Evolutionary conservation across 345 rosid genomes (phyloP), one percentile per base, ranked within the genome.

Genomic region (Reutealis trisperma): DNA sequence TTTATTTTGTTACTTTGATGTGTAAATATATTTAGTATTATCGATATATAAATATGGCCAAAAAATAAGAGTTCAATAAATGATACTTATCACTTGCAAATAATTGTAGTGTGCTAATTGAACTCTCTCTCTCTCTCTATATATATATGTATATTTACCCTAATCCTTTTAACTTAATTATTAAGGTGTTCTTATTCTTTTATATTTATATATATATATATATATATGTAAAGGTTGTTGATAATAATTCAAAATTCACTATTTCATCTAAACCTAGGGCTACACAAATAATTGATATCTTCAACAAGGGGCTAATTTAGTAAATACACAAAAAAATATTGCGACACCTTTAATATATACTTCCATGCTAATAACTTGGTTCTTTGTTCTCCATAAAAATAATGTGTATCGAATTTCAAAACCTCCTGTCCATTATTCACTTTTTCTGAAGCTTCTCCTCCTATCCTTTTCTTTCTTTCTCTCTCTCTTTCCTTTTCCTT

Each of bases 321-420:
- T 86, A 55, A 88, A 77, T 79, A 73, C 67, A 69, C 42, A 19
- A 73, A 60, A 2, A 63, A 2, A 37, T 25, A 71, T 19, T 70
- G 73, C 79, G 80, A 62, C 77, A 73, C 69, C 82, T 84, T 81
- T 79, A 24, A 63, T 81, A 78, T 70, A 85, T 67, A 68, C 78
- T 73, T 82, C 68, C 79, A 73, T 72, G 80, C 73, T 65, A 88
- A 78, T 65, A 88, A 78, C 74, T 73, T 70, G 81, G 75, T 84
- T 62, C 60, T 37, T 80, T 74, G 79, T 76, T 89, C 80, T 82
- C 61, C 75, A 21, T 67, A 79, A 86, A 69, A 47, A 68, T 14
- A 84, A 85, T 85, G 90, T 85, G 90, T 76, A 86, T 62, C 77
- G 85, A 84, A 83, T 88, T 90, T 85, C 86, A 82, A 87, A 87